These are phyloP conservation scores for Globisporangium nunn DNA, from an alignment of 352 stramenopile genomes.

Conservation along the genomic window DNA sequence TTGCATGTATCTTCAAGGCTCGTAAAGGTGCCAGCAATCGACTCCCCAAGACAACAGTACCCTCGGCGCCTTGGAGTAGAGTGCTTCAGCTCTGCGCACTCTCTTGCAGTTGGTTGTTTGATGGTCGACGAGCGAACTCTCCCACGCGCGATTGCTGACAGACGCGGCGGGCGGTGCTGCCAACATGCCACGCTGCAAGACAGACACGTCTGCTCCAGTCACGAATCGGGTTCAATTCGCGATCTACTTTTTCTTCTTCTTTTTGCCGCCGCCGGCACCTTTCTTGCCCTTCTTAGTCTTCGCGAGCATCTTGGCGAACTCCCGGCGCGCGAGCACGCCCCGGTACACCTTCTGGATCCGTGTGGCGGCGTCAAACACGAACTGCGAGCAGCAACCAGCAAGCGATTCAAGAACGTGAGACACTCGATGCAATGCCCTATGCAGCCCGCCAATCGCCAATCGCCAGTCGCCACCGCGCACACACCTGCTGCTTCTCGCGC, in stretches of 20 bases:
- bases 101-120: background rate
- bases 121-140: background rate
- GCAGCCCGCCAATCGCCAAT: too few species aligned
- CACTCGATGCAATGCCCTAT: background rate
- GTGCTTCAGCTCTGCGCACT: background rate
- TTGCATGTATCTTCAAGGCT: background rate
- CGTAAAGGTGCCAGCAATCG: too few species aligned
- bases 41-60: background rate
- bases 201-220: background rate
- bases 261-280: conserved; percentile 36
- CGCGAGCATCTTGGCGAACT: conserved; percentile 65
- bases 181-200: background rate
- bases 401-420: background rate
- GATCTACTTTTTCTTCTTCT: conserved; percentile 20
- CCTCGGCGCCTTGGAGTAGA: too few species aligned
- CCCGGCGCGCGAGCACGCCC: conserved; percentile 47
- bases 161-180: background rate
- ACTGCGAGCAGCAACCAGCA: conserved; percentile 21
- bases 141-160: background rate
- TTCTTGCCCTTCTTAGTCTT: conserved; percentile 85
- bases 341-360: conserved; percentile 82
- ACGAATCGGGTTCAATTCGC: too few species aligned
- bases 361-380: conserved; percentile 62
- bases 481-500: conserved; percentile 66
- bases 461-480: background rate